Evolutionary conservation across 495 filamentous ascomycete genomes (phyloP), one percentile per base, ranked within the genome.

Genomic region (Penicillium parvum): DNA sequence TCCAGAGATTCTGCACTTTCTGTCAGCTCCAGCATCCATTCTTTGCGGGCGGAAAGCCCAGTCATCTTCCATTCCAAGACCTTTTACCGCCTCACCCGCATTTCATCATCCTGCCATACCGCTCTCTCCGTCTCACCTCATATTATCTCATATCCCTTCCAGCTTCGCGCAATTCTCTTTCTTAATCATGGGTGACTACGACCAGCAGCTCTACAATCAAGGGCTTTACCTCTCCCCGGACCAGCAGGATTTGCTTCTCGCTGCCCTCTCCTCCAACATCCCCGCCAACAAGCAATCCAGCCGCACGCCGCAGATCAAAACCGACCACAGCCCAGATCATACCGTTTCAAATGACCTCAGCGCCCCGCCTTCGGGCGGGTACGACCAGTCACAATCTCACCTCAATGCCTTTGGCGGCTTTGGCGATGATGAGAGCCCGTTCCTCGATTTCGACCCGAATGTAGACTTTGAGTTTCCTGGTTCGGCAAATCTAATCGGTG

Each of bases 231-330:
- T 96, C 46, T 88, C 88, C 26, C 82, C 85, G 12, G 81, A 85
- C 54, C 88, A 98, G 63, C 88, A 96, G 67, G 83, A 85, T 57
- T 81, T 96, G 27, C 69, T 97, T 29, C 82, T 90, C 28, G 86
- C 88, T 32, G 91, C 92, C 16, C 79, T 98, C 50, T 83, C 84
- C 33, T 94, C 90, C 40, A 91, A 91, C 64, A 72, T 69, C 16
- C 66, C 74, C 43, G 47, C 55, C 41, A 52, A 58, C 19, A 68
- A 64, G 35, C 60, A 59, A 20, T 5, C n/a, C 28, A 15, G 16
- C 8, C 28, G 7, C 3, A 30, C 28, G 3, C 32, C 32, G n/a
- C 41, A 37, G 8, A 58, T 61, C 17, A 60, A 62, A 20, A 43
- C 52, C 11, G 47, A 52, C 21, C 45, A 53, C 29, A 66, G 72